A percentile compares a stretch with the other conserved stretches of the same genome.
These are phyloP conservation scores for Pseudisothecium myosuroides DNA, from an alignment of 225 moss, liverwort and hornwort species.

Conservation along the genomic window DNA sequence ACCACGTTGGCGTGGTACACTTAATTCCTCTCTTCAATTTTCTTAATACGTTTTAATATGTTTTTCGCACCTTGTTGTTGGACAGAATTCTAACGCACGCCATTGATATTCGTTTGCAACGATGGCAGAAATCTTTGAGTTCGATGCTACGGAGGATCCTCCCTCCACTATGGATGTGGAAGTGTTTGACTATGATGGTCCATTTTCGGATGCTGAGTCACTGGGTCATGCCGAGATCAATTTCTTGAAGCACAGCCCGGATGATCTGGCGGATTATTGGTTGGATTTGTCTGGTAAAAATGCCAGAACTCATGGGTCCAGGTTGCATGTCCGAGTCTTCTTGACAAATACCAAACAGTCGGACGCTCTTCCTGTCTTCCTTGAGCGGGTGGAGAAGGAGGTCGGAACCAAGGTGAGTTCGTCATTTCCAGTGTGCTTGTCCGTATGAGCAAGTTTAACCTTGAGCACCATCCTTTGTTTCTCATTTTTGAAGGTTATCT, in stretches of 20 bases:
- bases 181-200: constrained; percentile 91
- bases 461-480: neutral
- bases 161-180: constrained; percentile 89
- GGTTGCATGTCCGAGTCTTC: constrained; percentile 65
- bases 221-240: constrained; percentile 73
- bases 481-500: neutral
- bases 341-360: constrained; percentile 62
- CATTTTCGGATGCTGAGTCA: constrained; percentile 80
- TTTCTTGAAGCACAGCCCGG: constrained; percentile 61
- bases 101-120: neutral
- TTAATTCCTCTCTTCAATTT: neutral
- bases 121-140: constrained; percentile 57
- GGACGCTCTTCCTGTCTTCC: constrained; percentile 55
- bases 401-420: constrained; percentile 69
- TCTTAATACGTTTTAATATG: neutral
- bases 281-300: constrained; percentile 61
- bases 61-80: neutral
- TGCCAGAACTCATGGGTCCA: constrained; percentile 53
- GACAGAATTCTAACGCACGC: neutral
- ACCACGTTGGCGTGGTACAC: constrained; percentile 75
- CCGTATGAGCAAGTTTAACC: neutral
- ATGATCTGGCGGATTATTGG: constrained; percentile 61
- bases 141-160: constrained; percentile 95
- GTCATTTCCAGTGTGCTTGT: neutral
- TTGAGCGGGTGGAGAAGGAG: constrained; percentile 72